Evolutionary conservation across 2,329 filamentous ascomycete species (phyloP).

Genomic region (Sclerotinia nivalis): DNA sequence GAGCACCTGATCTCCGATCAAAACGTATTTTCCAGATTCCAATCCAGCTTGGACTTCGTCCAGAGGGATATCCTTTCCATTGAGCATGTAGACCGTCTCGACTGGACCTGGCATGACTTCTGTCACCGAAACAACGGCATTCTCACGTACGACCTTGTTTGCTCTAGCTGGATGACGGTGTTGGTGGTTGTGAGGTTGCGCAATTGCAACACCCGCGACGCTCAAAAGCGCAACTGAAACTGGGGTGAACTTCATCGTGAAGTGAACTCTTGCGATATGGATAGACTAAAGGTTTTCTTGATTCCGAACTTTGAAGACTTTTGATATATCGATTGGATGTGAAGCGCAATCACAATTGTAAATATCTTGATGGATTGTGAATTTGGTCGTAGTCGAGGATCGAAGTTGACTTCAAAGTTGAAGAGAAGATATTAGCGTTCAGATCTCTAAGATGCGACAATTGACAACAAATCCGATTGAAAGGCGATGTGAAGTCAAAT

Average conservation of each 20-base stretch:
- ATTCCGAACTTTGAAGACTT: not conserved
- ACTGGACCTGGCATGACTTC: slow-evolving; percentile 57
- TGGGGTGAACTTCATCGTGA: slow-evolving; percentile 42
- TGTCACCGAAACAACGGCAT: slow-evolving; percentile 40
- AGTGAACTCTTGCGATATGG: slow-evolving; percentile 37
- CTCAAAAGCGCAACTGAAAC: slow-evolving; percentile 36
- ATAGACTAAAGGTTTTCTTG: slow-evolving; percentile 29
- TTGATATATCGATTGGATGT: not conserved
- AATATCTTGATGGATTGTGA: not conserved
- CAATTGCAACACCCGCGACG: slow-evolving; percentile 52
- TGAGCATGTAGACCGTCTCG: slow-evolving; percentile 70
- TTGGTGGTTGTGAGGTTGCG: slow-evolving; percentile 60
- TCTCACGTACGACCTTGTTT: slow-evolving; percentile 51
- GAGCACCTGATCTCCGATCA: slow-evolving; percentile 56
- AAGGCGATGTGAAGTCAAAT: not conserved
- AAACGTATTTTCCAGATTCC: slow-evolving; percentile 66
- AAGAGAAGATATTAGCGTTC: slow-evolving; percentile 32
- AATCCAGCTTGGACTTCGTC: slow-evolving; percentile 72
- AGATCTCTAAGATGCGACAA: slow-evolving; percentile 13
- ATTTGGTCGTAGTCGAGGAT: slow-evolving; percentile 9
- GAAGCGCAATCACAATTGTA: not conserved
- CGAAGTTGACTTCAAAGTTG: slow-evolving; percentile 24
- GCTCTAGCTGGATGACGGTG: slow-evolving; percentile 62
- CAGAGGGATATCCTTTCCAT: slow-evolving; percentile 60
- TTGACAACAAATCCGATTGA: slow-evolving; percentile 1